Percentiles rank a stretch among this genome's conserved stretches.
phyloP scores from a whole-genome alignment of 176 grass and related monocot genomes.

The Hordeum marinum region DNA sequence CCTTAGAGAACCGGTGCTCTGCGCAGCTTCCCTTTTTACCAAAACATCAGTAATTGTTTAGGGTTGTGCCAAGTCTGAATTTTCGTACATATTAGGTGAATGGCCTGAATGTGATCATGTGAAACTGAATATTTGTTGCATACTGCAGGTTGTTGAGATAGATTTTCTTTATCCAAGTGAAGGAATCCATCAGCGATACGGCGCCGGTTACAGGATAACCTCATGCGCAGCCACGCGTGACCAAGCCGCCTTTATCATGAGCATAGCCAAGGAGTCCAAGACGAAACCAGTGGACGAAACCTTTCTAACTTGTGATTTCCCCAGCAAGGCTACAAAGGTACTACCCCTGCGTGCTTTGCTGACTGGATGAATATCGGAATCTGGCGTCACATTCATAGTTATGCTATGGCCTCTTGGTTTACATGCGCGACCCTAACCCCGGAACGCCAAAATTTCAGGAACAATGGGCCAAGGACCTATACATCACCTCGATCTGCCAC shows the following conservation, averaged over 20 bases:
- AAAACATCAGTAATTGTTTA: background rate
- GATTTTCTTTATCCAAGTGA: constrained; percentile 88
- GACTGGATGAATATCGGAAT: background rate
- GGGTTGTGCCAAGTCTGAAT: background rate
- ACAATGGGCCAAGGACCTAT: constrained; percentile 68
- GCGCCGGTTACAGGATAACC: constrained; percentile 64
- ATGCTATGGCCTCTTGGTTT: background rate
- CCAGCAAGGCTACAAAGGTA: constrained; percentile 61
- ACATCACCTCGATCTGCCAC: constrained; percentile 57
- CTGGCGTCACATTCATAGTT: background rate
- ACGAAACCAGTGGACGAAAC: constrained; percentile 62
- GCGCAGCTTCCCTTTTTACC: background rate
- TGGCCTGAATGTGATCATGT: background rate
- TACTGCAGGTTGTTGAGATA: constrained; percentile 64
- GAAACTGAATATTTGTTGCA: constrained; percentile 4
- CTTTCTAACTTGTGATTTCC: constrained; percentile 77
- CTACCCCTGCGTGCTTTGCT: background rate
- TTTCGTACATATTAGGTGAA: background rate
- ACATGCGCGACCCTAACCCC: background rate
- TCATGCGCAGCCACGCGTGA: constrained; percentile 63
- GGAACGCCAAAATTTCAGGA: constrained; percentile 27
- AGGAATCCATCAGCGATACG: constrained; percentile 65
- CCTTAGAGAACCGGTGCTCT: background rate
- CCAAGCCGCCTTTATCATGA: constrained; percentile 74
- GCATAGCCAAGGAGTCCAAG: constrained; percentile 61